phyloP scores from a whole-genome alignment of 495 filamentous ascomycete species.

The Pseudomonodictys pantanalensis region DNA sequence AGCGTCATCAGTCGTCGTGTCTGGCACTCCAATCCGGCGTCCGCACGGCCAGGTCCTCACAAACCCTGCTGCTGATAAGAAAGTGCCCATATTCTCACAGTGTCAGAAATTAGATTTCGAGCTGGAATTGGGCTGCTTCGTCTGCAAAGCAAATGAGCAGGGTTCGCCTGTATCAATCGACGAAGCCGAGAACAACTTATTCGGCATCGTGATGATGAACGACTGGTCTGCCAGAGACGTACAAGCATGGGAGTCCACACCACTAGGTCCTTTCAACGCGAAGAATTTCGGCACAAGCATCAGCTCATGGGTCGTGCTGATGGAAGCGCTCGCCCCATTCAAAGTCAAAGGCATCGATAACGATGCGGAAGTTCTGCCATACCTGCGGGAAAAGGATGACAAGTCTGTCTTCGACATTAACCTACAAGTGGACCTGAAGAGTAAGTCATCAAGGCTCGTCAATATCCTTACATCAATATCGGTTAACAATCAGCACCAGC shows the following conservation, averaged over 20 bases:
- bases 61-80: conserved; percentile 60
- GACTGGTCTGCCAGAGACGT: conserved; percentile 94
- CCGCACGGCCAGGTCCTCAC: conserved; percentile 79
- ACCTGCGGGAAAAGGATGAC: conserved; percentile 63
- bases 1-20: conserved; percentile 43
- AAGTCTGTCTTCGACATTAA: conserved; percentile 71
- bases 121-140: conserved; percentile 81
- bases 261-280: conserved; percentile 68
- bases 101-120: conserved; percentile 77
- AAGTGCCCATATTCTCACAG: conserved; percentile 59
- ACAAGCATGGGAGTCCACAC: conserved; percentile 80
- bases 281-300: conserved; percentile 95
- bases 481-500: conserved; percentile 40
- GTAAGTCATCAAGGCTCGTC: conserved; percentile 40
- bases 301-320: conserved; percentile 82
- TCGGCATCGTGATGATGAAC: conserved; percentile 87
- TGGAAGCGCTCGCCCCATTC: conserved; percentile 78
- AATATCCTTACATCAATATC: background rate
- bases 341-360: conserved; percentile 60
- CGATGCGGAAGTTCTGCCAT: conserved; percentile 61
- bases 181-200: conserved; percentile 73
- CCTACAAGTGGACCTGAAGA: conserved; percentile 70
- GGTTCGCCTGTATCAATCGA: conserved; percentile 56
- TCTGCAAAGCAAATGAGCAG: conserved; percentile 64
- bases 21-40: conserved; percentile 56